Percentiles rank a stretch among this genome's conserved stretches.
Evolutionary conservation across 192 early-diverging fungal species (phyloP).

Genomic region (Dissophora globulifera): DNA sequence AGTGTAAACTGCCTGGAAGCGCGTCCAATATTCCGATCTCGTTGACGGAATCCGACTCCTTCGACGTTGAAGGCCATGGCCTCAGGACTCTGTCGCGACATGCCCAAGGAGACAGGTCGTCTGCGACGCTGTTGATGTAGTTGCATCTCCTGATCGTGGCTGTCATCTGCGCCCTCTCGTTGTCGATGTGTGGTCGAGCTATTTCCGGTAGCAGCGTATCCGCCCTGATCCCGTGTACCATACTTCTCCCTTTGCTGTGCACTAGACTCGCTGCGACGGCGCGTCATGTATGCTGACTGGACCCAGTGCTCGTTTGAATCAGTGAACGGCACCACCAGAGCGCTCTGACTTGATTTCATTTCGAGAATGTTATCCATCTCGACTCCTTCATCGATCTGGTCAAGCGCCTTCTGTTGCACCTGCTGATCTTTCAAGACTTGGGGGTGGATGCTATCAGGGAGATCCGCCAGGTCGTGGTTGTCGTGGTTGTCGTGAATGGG

Average conservation of each 20-base stretch:
- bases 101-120: too few species aligned
- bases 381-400: not conserved
- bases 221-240: too few species aligned
- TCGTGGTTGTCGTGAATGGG: conserved; percentile 38
- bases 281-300: conserved; percentile 46
- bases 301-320: conserved; percentile 20
- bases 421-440: not conserved
- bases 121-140: too few species aligned
- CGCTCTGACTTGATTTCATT: not conserved
- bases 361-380: not conserved
- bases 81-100: too few species aligned
- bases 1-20: too few species aligned
- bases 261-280: conserved; percentile 29
- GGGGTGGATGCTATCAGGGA: not conserved
- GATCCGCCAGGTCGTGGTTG: conserved; percentile 16
- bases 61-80: too few species aligned
- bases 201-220: too few species aligned
- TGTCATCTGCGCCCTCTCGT: not conserved
- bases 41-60: too few species aligned
- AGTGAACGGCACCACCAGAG: not conserved
- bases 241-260: not conserved
- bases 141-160: too few species aligned
- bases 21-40: too few species aligned
- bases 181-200: not conserved
- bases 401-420: not conserved